These are phyloP conservation scores for Aspergillus uvarum DNA, from an alignment of 2,329 filamentous ascomycete genomes.

Conservation along the genomic window DNA sequence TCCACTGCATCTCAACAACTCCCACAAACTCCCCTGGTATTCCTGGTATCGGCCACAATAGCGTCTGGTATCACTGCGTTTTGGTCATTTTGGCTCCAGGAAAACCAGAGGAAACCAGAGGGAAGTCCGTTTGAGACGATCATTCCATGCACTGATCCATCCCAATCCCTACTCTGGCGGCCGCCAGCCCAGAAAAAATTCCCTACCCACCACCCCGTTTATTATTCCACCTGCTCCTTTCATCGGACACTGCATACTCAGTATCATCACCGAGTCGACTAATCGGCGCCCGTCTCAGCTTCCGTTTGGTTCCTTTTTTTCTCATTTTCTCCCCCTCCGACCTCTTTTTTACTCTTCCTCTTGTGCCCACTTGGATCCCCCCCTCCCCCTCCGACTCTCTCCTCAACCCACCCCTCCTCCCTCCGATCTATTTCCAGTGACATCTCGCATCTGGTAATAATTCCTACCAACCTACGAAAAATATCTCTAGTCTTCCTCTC, in stretches of 20 bases:
- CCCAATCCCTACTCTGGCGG: background rate
- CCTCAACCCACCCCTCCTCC: conserved; percentile 10
- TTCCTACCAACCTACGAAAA: conserved; percentile 1
- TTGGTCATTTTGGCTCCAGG: background rate
- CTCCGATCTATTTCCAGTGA: background rate
- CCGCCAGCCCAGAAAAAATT: conserved; percentile 6
- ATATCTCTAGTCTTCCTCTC: conserved; percentile 13
- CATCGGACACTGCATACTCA: conserved; percentile 1
- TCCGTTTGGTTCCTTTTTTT: conserved; percentile 9
- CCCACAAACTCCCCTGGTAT: background rate
- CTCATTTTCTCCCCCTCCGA: conserved; percentile 10
- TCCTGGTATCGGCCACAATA: conserved; percentile 14
- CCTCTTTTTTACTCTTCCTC: conserved; percentile 6
- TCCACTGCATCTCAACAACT: conserved; percentile 20
- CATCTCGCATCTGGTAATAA: background rate
- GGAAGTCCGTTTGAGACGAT: background rate
- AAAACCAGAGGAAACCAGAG: too few relatives aligned
- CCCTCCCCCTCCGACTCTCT: conserved; percentile 1
- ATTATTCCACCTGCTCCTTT: background rate
- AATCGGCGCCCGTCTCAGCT: background rate
- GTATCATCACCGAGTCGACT: conserved; percentile 1
- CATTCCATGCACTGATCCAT: conserved; percentile 1
- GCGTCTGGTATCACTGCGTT: conserved; percentile 4
- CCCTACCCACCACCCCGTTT: background rate
- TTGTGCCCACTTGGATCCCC: conserved; percentile 9